Evolutionary conservation across 495 filamentous ascomycete species (phyloP).

Genomic region (Penicillium cinerascens): DNA sequence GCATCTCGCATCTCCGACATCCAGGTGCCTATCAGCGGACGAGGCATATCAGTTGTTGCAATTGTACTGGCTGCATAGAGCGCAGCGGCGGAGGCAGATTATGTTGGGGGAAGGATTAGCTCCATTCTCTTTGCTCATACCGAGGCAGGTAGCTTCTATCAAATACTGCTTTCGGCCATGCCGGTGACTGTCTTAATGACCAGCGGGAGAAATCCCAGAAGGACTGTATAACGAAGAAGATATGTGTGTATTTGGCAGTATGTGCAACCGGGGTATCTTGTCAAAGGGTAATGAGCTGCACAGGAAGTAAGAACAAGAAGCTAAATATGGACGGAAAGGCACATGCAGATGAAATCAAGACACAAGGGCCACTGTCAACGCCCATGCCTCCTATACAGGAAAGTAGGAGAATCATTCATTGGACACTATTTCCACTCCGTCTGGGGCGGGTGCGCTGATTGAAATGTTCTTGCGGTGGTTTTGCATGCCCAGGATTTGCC

Average conservation of each 20-base stretch:
- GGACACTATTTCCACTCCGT: conserved; percentile 24
- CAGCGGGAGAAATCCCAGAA: background rate
- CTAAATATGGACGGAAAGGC: background rate
- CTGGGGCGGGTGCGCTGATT: conserved; percentile 8
- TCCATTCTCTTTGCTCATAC: no score
- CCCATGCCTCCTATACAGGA: background rate
- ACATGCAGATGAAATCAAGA: background rate
- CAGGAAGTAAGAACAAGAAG: conserved; percentile 6
- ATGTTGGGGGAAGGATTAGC: no score
- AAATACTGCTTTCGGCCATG: no score
- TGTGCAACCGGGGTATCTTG: conserved; percentile 18
- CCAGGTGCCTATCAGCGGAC: no score
- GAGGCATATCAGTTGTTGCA: no score
- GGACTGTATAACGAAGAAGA: background rate
- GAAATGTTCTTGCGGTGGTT: conserved; percentile 28
- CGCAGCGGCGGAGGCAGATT: no score
- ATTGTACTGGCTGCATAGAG: no score
- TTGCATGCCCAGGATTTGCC: conserved; percentile 45
- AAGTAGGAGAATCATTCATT: conserved; percentile 9
- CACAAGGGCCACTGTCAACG: background rate
- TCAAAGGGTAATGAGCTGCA: conserved; percentile 8
- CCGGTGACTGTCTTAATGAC: no score
- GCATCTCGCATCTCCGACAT: no score
- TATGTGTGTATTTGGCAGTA: background rate
- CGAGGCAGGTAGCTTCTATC: no score